These are phyloP conservation scores for Didymella glomerata DNA, from an alignment of 2,329 filamentous ascomycete genomes.

Conservation along the genomic window DNA sequence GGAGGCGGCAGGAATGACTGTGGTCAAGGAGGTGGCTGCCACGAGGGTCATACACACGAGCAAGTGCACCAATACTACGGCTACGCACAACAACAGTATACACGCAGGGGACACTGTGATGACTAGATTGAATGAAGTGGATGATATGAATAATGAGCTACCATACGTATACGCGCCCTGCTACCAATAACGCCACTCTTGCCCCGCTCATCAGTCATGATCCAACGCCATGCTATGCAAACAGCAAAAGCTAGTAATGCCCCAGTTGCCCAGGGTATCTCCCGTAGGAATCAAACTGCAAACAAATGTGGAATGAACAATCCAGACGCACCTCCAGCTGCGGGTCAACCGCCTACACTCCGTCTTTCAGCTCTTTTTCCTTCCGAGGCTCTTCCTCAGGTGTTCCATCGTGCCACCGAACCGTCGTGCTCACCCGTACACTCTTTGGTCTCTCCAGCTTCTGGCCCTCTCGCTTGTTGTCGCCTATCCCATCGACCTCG, in stretches of 20 bases:
- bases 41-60: too few species aligned
- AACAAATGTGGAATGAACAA: neutral
- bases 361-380: neutral
- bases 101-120: neutral
- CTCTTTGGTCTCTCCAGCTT: slow-evolving; percentile 12
- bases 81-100: too few species aligned
- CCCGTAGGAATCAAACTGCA: neutral
- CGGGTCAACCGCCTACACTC: neutral
- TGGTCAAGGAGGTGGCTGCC: too few species aligned
- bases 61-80: too few species aligned
- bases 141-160: neutral
- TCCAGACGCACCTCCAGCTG: too few species aligned
- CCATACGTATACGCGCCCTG: neutral
- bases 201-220: neutral
- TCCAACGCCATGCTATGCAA: slow-evolving; percentile 9
- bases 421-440: slow-evolving; percentile 17
- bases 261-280: slow-evolving; percentile 16
- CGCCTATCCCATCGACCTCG: slow-evolving; percentile 1
- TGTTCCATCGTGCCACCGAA: slow-evolving; percentile 15
- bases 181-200: neutral
- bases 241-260: neutral
- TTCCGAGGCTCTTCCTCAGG: neutral
- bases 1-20: neutral
- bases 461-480: neutral
- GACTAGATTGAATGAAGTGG: neutral